Evolutionary conservation across 140 eudicot genomes (phyloP).

Genomic region (Cichorium intybus): DNA sequence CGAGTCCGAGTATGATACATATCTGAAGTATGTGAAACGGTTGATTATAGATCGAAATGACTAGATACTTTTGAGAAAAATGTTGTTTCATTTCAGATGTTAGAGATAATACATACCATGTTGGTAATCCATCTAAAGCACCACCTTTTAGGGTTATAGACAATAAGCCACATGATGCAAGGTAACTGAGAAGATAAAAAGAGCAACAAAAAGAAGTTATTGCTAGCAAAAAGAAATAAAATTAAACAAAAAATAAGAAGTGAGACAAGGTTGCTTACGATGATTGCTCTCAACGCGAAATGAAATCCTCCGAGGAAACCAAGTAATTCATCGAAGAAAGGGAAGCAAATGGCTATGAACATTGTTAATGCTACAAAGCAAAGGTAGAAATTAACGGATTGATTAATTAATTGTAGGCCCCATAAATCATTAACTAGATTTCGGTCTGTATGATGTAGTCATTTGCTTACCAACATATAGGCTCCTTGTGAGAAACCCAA

Average conservation of each 20-base stretch:
- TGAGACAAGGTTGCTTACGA: conserved; percentile 47
- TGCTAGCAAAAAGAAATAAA: neutral
- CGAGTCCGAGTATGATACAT: conserved; percentile 56
- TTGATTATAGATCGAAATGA: neutral
- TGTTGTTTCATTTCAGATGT: neutral
- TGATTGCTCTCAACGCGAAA: conserved; percentile 72
- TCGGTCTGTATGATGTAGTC: neutral
- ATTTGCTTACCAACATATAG: conserved; percentile 65
- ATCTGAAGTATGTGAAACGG: conserved; percentile 40
- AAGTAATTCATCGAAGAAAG: conserved; percentile 70
- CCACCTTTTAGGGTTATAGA: conserved; percentile 57
- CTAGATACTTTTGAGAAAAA: neutral
- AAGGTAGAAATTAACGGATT: neutral
- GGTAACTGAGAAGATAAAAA: conserved; percentile 55
- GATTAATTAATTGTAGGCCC: neutral
- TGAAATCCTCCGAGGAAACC: conserved; percentile 77
- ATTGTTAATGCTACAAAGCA: conserved; percentile 51
- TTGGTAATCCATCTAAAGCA: conserved; percentile 60
- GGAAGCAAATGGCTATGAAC: conserved; percentile 71
- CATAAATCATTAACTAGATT: neutral
- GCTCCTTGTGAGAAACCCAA: conserved; percentile 61
- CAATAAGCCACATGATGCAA: conserved; percentile 68
- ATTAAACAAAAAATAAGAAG: neutral
- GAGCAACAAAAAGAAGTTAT: conserved; percentile 1
- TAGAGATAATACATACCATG: conserved; percentile 45